A percentile compares a stretch with the other conserved stretches of the same genome.
Evolutionary conservation across 768 basidiomycete species (phyloP).

Genomic region (Termitomyces sp.): DNA sequence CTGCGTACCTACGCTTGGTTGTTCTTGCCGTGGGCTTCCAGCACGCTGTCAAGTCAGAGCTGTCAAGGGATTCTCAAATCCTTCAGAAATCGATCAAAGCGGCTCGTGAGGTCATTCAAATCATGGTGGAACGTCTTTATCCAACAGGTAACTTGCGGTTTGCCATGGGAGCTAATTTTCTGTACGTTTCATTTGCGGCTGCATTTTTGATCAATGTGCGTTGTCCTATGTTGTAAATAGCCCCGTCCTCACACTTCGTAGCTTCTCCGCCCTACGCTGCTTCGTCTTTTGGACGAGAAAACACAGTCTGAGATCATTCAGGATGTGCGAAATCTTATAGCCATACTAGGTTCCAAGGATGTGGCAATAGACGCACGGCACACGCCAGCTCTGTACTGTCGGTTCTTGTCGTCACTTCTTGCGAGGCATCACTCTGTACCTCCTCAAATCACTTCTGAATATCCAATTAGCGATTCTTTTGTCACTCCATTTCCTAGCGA

Average conservation of each 20-base stretch:
- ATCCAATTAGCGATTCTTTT: conserved; percentile 9
- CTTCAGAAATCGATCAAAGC: conserved; percentile 47
- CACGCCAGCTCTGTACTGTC: conserved; percentile 54
- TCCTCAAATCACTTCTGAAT: neutral
- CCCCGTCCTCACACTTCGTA: conserved; percentile 17
- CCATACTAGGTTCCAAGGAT: conserved; percentile 42
- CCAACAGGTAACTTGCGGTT: conserved; percentile 54
- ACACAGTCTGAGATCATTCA: conserved; percentile 39
- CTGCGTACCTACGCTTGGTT: conserved; percentile 53
- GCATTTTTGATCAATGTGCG: conserved; percentile 60
- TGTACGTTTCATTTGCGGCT: conserved; percentile 55
- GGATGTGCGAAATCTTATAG: conserved; percentile 40
- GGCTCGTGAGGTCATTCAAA: conserved; percentile 55
- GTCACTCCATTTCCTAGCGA: conserved; percentile 19
- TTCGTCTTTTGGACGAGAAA: conserved; percentile 35
- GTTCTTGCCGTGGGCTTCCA: conserved; percentile 56
- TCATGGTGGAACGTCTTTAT: conserved; percentile 46
- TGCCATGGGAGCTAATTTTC: conserved; percentile 50
- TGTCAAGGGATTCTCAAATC: conserved; percentile 39
- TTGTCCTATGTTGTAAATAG: neutral
- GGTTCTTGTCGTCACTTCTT: conserved; percentile 50
- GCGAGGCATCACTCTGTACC: conserved; percentile 27
- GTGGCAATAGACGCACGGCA: conserved; percentile 55
- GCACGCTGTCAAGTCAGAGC: conserved; percentile 34
- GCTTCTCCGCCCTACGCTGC: conserved; percentile 50